Evolutionary conservation across 2,329 filamentous ascomycete genomes (phyloP).

Genomic region (Fusarium mangiferae): DNA sequence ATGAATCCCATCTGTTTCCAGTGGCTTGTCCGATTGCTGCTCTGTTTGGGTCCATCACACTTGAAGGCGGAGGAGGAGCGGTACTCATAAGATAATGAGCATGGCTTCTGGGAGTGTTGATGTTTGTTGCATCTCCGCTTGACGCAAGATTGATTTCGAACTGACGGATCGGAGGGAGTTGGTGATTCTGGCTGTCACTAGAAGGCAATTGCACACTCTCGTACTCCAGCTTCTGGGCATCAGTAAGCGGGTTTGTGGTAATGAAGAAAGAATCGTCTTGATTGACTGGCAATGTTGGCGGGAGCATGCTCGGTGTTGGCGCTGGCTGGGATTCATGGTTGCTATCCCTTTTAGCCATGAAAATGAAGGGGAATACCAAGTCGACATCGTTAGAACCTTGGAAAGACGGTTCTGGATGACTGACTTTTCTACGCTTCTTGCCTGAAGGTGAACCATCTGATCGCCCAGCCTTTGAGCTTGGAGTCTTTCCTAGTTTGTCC

Average conservation of each 20-base stretch:
- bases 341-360: too few relatives aligned
- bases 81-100: constrained; percentile 31
- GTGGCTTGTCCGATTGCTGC: neutral
- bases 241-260: constrained; percentile 48
- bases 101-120: constrained; percentile 50
- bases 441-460: constrained; percentile 3
- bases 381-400: constrained; percentile 41
- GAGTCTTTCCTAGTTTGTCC: neutral
- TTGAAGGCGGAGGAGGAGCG: constrained; percentile 30
- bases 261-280: constrained; percentile 49
- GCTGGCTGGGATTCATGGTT: constrained; percentile 7
- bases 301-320: constrained; percentile 41
- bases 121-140: constrained; percentile 50
- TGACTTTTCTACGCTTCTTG: constrained; percentile 41
- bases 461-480: neutral
- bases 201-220: constrained; percentile 38
- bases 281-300: constrained; percentile 43
- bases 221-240: constrained; percentile 53
- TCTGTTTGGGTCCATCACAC: constrained; percentile 5
- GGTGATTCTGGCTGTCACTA: constrained; percentile 24
- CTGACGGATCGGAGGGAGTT: constrained; percentile 30
- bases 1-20: constrained; percentile 31
- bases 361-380: too few relatives aligned
- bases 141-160: constrained; percentile 40
- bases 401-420: constrained; percentile 15